Evolutionary conservation across 2,329 filamentous ascomycete genomes (phyloP), one percentile per base, ranked within the genome.

Genomic region (Diaporthe sp.): DNA sequence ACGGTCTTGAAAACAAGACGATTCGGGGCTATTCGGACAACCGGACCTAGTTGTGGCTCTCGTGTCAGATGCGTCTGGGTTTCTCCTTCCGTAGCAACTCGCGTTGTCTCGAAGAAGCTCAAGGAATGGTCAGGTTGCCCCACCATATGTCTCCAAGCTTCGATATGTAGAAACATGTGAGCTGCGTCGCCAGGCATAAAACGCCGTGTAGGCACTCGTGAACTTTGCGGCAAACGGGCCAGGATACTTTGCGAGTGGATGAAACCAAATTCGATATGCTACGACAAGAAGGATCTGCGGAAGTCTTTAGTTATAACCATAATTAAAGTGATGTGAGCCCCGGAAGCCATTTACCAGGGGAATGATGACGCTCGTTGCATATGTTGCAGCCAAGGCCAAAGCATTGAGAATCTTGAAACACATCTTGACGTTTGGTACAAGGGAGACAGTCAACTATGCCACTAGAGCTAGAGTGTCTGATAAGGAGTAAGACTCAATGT

Each of bases 1-100:
- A 67, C 28, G 1, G 72, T 67, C 1, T 15, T 46, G 39, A 74
- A 74, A 19, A 42, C 61, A 15, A 74, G 53, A 34, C 61, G 49
- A 31, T 74, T 59, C 13, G 61, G 61, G 19, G 72, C 57, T 58
- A 69, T 31, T 15, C 34, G 49, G 5, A 55, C n/a, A 19, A 31
- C n/a, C 7, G 65, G 13, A 17, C 65, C 65, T 69, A 28, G 19
- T 2, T 15, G 37, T 25, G n/a, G 9, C 9, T 19, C 34, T 39
- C 22, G 9, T 25, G 31, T 53, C 19, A 68, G 13, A 22, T 34
- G 17, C 1, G 17, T 13, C 10, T 46, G 28, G 42, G 0, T 44
- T 44, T 17, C 44, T 42, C 0, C 17, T n/a, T 42, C 31, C 6
- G 2, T 2, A 4, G 37, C 57, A 19, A 7, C 31, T 44, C 37